Conservation (phyloP, 1,284 basidiomycete genomes). For the Cerioporus squamosus region DNA sequence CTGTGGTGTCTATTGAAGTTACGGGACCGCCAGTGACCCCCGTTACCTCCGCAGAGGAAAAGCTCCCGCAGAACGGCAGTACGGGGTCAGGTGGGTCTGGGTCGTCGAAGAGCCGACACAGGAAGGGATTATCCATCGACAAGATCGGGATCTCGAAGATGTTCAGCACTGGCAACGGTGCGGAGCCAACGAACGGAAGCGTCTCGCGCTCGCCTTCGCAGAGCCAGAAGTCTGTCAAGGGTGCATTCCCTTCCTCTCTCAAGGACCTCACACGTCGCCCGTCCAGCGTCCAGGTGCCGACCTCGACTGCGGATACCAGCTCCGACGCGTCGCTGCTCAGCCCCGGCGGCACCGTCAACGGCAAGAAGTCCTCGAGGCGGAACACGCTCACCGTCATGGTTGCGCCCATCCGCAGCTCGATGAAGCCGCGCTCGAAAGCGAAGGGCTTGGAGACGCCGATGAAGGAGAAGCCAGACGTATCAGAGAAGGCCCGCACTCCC, state of each 20-base stretch:
- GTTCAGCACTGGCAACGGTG: slow-evolving; percentile 41
- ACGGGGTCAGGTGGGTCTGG: slow-evolving; percentile 35
- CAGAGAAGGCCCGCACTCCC: slow-evolving; percentile 24
- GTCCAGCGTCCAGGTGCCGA: slow-evolving; percentile 40
- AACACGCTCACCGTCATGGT: slow-evolving; percentile 87
- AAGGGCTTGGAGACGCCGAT: slow-evolving; percentile 39
- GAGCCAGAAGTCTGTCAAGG: slow-evolving; percentile 16
- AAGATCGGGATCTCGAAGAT: slow-evolving; percentile 76
- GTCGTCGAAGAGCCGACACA: slow-evolving; percentile 52
- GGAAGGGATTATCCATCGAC: slow-evolving; percentile 71
- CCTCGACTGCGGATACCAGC: slow-evolving; percentile 20
- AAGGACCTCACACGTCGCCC: slow-evolving; percentile 35
- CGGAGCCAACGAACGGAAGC: slow-evolving; percentile 28
- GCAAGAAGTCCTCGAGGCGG: slow-evolving; percentile 61
- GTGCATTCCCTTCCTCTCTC: slow-evolving; percentile 11
- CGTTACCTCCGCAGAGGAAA: slow-evolving; percentile 39
- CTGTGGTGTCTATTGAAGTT: slow-evolving; percentile 49
- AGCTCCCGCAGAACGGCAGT: slow-evolving; percentile 28
- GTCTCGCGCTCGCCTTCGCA: slow-evolving; percentile 38
- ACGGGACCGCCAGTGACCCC: slow-evolving; percentile 52
- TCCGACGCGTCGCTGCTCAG: slow-evolving; percentile 39
- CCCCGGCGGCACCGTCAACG: slow-evolving; percentile 36
- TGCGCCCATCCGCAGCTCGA: slow-evolving; percentile 68
- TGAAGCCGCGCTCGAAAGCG: slow-evolving; percentile 53
- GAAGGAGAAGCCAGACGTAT: slow-evolving; percentile 41